These are phyloP conservation scores for Exophiala mesophila DNA, from an alignment of 2,329 filamentous ascomycete genomes.

Conservation along the genomic window DNA sequence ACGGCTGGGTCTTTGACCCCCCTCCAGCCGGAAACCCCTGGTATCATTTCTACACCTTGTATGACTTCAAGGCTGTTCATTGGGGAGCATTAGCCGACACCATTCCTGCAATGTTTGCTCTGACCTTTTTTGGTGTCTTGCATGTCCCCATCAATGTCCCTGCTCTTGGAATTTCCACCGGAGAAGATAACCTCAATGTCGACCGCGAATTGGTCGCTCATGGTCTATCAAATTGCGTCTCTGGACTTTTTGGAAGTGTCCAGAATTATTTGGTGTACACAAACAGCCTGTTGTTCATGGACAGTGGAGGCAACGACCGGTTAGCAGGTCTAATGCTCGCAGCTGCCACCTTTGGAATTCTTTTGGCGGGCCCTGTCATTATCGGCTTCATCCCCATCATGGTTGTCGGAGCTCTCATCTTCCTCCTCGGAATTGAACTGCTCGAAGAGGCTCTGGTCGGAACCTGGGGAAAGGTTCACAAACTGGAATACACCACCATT, in stretches of 20 bases:
- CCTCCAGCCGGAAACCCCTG: constrained; percentile 83
- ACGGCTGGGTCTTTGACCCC: constrained; percentile 87
- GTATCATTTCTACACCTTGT: constrained; percentile 97
- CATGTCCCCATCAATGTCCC: constrained; percentile 98
- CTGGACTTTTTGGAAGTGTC: constrained; percentile 81
- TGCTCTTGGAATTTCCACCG: constrained; percentile 80
- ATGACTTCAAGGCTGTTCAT: constrained; percentile 75
- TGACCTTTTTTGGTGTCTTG: constrained; percentile 95
- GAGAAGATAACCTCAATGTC: constrained; percentile 86
- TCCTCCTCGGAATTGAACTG: constrained; percentile 88
- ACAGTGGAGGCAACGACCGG: constrained; percentile 81
- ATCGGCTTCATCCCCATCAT: constrained; percentile 95
- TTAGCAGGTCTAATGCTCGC: constrained; percentile 84
- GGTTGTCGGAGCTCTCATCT: constrained; percentile 94
- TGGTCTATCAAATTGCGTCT: constrained; percentile 86
- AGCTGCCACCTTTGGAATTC: constrained; percentile 69
- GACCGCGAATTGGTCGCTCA: constrained; percentile 90
- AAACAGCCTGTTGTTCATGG: constrained; percentile 95
- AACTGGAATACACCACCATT: constrained; percentile 81
- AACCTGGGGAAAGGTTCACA: constrained; percentile 81
- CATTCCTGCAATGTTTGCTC: constrained; percentile 88
- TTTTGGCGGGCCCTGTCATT: constrained; percentile 78
- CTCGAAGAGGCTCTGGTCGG: constrained; percentile 82
- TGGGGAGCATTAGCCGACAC: constrained; percentile 80
- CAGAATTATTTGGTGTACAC: constrained; percentile 96